phyloP scores from a whole-genome alignment of 305 asterid genomes.

The Fraxinus paxiana region DNA sequence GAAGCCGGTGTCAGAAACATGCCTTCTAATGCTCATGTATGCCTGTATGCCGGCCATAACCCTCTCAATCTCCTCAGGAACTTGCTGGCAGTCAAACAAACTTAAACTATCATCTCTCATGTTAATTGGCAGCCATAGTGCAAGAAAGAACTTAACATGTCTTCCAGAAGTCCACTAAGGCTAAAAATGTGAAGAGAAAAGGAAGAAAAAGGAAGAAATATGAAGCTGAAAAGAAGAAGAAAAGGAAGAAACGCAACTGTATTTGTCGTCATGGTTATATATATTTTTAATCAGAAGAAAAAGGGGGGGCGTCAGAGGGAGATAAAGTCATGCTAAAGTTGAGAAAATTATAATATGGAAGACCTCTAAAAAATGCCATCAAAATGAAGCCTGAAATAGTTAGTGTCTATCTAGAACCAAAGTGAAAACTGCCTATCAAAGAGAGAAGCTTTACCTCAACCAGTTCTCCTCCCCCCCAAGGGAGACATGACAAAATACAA shows the following conservation, averaged over 20 bases:
- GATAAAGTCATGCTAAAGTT: neutral
- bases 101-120: slow-evolving; percentile 24
- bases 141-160: neutral
- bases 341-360: neutral
- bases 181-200: neutral
- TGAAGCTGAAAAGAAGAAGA: slow-evolving; percentile 1
- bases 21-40: slow-evolving; percentile 89
- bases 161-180: neutral
- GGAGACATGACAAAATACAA: slow-evolving; percentile 85
- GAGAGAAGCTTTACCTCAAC: slow-evolving; percentile 57
- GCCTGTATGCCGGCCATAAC: slow-evolving; percentile 92
- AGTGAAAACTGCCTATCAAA: slow-evolving; percentile 1
- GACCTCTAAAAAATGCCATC: slow-evolving; percentile 6
- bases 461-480: slow-evolving; percentile 99
- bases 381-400: neutral
- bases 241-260: neutral
- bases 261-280: neutral
- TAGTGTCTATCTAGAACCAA: neutral
- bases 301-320: neutral
- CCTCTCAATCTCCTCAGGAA: slow-evolving; percentile 97
- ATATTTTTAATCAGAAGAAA: slow-evolving; percentile 1
- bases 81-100: slow-evolving; percentile 64
- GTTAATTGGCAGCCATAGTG: neutral
- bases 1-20: slow-evolving; percentile 73
- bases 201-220: neutral